Evolutionary conservation across 345 rosid genomes (phyloP), one percentile per base, ranked within the genome.

Genomic region (Dipteronia sinensis): DNA sequence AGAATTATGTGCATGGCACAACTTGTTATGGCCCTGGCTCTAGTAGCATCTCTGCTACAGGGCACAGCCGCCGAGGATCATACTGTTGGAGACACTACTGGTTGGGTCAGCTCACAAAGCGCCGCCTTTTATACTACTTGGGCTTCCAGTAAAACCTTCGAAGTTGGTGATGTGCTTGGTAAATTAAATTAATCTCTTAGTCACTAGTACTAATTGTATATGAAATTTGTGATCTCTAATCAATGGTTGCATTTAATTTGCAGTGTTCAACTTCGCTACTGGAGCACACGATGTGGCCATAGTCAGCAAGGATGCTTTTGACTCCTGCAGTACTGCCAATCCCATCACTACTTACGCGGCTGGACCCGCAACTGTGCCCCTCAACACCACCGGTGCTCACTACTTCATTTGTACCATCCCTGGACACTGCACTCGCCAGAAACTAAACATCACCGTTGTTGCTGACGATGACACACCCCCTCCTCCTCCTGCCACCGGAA

Each of bases 371-470:
- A 78, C 69, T 7, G 65, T 85, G 42, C 4, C 63, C 13, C 78
- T 88, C 27, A 85, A 84, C 27, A 17, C 64, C 16, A 42, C 71
- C 0, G 87, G 91, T 2, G 72, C 77, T 2, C 83, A 76, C 31
- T 83, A 84, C 75, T 83, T 63, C 79, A 75, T 83, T 4, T 85
- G 91, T 72, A 70, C 72, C 2, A 0, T 63, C 11, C 1, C 55
- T 1, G 56, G 25, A n/a, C 90, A 88, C 76, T 88, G 89, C 78
- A 17, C 51, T 4, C 1, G 87, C 27, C 86, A 81, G 77, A 83
- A 85, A 75, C 68, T 87, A 2, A 61, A 53, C 16, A 23, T 83
- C 42, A 76, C 29, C 7, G 85, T 85, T 3, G 62, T 20, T 56
- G 74, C 20, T 22, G n/a, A 19, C 27, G 4, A 66, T 16, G 47